Base-by-base conservation (phyloP, 257 asterid species). In the Linaria vulgaris region DNA sequence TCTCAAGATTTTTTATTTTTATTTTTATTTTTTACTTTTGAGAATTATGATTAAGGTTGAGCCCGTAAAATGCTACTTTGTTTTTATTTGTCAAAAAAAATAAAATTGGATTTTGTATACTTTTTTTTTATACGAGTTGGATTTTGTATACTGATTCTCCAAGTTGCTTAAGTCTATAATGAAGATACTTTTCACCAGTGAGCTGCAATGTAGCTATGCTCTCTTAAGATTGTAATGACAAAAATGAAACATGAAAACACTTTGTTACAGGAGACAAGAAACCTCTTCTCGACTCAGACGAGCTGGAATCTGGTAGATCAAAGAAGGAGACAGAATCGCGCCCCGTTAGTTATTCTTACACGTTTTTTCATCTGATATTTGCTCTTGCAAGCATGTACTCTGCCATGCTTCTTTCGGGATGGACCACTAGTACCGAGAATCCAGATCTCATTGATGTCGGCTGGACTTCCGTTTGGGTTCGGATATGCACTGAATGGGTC, bases 331-430 rank as follows among this genome's bases (percentile, higher is more conserved):
- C n/a, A 5, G 96, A 82, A 74, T 57, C 90, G 22, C 76, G 69
- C 6, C 95, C 97, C 0, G 97, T 94, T 20, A 82, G 83, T 59
- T 94, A 94, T 83, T 94, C 99, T 8, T 94, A 94, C 77, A 80
- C 83, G 3, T 94, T 94, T 84, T 94, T 94, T 83, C 96, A 87
- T 71, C 85, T 94, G 50, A 90, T 94, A 85, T 94, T 94, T 70
- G 90, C 97, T 44, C 81, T 94, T 4, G 99, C 99, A 25, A 87
- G 94, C 84, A 94, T 94, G 99, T 94, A 94, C 78, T 87, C 99
- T 0, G 97, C 95, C 53, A 94, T 94, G 99, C 99, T 94, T 61
- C 87, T 94, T 16, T 84, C 99, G 0, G 96, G 99, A 3, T 94
- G 99, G 99, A 90, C 94, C 30, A 84, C 91, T 68, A 74, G 72